A percentile compares a stretch with the other conserved stretches of the same genome.
phyloP scores from a whole-genome alignment of 192 early-diverging fungal species.

The Powellomyces hirtus region DNA sequence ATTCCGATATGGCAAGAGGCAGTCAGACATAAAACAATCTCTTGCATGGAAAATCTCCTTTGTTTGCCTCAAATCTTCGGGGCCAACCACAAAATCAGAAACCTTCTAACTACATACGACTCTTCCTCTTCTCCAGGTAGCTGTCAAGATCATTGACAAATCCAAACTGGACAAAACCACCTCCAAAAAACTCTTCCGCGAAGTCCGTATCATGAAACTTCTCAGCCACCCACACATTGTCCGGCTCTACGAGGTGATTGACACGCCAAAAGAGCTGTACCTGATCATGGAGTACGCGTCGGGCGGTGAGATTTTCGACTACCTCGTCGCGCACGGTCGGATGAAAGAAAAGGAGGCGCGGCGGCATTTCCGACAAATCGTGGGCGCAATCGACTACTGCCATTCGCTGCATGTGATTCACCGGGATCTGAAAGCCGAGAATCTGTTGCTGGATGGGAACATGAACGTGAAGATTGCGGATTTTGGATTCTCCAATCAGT shows the following conservation, averaged over 20 bases:
- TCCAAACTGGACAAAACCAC: constrained; percentile 57
- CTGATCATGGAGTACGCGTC: constrained; percentile 62
- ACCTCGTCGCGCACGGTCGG: constrained; percentile 60
- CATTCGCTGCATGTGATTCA: constrained; percentile 57
- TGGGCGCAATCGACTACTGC: constrained; percentile 58
- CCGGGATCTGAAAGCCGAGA: constrained; percentile 60
- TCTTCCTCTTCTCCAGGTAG: constrained; percentile 40
- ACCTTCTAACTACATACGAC: neutral
- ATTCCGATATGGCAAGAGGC: too few species aligned
- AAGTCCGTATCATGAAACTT: constrained; percentile 64
- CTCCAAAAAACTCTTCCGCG: constrained; percentile 59
- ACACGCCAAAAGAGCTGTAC: constrained; percentile 61
- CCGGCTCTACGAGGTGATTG: constrained; percentile 64
- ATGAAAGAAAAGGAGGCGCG: constrained; percentile 69
- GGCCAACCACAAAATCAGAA: too few species aligned
- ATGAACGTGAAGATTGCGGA: constrained; percentile 69
- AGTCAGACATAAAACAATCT: too few species aligned
- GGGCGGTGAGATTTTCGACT: constrained; percentile 65
- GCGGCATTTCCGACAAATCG: constrained; percentile 54
- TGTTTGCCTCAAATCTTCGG: too few species aligned
- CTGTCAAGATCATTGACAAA: constrained; percentile 65
- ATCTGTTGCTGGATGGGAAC: constrained; percentile 55
- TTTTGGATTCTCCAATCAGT: constrained; percentile 66
- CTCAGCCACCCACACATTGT: constrained; percentile 60
- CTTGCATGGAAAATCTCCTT: too few species aligned